phyloP scores from a whole-genome alignment of 305 asterid genomes.

The Coffea humblotiana region DNA sequence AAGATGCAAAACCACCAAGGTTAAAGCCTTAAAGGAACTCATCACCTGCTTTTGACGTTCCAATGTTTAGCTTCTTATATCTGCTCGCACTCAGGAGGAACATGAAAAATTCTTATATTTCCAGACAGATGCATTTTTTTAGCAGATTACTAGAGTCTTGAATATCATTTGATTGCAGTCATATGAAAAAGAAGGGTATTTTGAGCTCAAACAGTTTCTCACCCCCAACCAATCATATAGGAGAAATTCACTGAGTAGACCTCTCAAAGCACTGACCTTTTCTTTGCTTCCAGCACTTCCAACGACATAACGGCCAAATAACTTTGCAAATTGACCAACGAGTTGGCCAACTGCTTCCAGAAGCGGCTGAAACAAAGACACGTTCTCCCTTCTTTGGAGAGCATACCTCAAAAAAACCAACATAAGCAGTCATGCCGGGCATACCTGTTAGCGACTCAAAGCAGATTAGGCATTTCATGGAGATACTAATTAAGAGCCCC shows the following conservation, averaged over 20 bases:
- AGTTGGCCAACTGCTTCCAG: slow-evolving; percentile 73
- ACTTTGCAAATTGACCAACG: slow-evolving; percentile 62
- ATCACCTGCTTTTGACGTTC: not conserved
- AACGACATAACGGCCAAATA: slow-evolving; percentile 60
- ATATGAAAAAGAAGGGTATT: not conserved
- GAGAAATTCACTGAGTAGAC: not conserved
- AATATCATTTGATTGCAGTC: not conserved
- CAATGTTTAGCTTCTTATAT: not conserved
- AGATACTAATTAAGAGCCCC: too few species aligned
- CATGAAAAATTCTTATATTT: not conserved
- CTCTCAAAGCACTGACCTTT: slow-evolving; percentile 38
- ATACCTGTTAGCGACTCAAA: slow-evolving; percentile 35
- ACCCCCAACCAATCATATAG: not conserved
- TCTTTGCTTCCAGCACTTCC: slow-evolving; percentile 73
- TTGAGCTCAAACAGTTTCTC: not conserved
- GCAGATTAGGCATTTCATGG: too few species aligned
- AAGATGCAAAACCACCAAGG: not conserved
- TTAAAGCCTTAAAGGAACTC: not conserved
- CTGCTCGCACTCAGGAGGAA: not conserved
- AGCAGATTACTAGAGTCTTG: not conserved
- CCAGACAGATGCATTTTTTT: not conserved
- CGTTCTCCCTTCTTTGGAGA: slow-evolving; percentile 63
- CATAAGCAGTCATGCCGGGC: slow-evolving; percentile 66
- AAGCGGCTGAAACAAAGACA: slow-evolving; percentile 62
- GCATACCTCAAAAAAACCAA: slow-evolving; percentile 57